phyloP scores from a whole-genome alignment of 1,284 basidiomycete genomes.

The Pseudozyma tsukubaensis region DNA sequence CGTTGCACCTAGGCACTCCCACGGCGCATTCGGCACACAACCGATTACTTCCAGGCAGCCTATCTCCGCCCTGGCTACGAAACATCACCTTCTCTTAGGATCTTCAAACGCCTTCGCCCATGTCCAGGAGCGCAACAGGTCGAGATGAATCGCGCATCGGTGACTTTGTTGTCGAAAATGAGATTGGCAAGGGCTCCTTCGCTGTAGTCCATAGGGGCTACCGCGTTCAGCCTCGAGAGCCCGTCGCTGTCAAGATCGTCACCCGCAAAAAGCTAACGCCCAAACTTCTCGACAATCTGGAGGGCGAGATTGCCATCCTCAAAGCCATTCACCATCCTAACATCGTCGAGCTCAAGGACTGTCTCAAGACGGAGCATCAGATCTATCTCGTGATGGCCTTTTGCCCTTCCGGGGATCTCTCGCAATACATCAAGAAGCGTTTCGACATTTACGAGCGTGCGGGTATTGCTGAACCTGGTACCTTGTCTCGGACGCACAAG shows the following conservation, averaged over 20 bases:
- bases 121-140: constrained; percentile 34
- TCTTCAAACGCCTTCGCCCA: constrained; percentile 2
- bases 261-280: constrained; percentile 86
- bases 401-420: constrained; percentile 94
- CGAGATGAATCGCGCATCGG: constrained; percentile 67
- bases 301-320: constrained; percentile 96
- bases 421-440: constrained; percentile 82
- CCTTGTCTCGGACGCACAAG: constrained; percentile 27
- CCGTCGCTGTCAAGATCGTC: constrained; percentile 94
- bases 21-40: too few relatives aligned
- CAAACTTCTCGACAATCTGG: constrained; percentile 95
- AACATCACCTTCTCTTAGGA: background rate
- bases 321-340: constrained; percentile 92
- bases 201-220: constrained; percentile 95
- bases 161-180: constrained; percentile 72
- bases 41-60: constrained; percentile 1
- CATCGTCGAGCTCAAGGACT: constrained; percentile 91
- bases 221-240: constrained; percentile 51
- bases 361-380: constrained; percentile 88
- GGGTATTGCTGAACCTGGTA: constrained; percentile 19
- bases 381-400: constrained; percentile 99
- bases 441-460: constrained; percentile 52
- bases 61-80: background rate
- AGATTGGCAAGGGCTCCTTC: constrained; percentile 83
- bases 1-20: too few relatives aligned